Base-by-base conservation (phyloP, 352 stramenopile species). In the Phytophthora chlamydospora region DNA sequence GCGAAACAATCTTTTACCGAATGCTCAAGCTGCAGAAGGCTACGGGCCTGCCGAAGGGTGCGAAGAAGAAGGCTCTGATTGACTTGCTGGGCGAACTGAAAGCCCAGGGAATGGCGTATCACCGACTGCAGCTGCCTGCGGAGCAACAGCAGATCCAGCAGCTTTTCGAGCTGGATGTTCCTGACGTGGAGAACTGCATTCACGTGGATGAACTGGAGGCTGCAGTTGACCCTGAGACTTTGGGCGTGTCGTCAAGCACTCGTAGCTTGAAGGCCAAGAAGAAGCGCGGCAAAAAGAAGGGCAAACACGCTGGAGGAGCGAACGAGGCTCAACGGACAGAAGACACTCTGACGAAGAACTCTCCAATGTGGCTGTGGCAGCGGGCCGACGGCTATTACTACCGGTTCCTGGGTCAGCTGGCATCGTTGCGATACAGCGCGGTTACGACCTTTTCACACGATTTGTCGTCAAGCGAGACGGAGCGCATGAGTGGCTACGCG, bases 1-100 rank as follows among this genome's bases (percentile, higher is more conserved):
- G 87, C 61, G 85, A 96, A 56, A 85, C 91, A 24, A 97, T 99
- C 51, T 98, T 99, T 66, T 94, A 95, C 36, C 88, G 97, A n/a
- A 98, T 99, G 68, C 72, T 76, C 29, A 90, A 87, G 35, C 69
- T 88, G 0, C 86, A 93, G 54, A 81, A 96, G 47, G 65, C 69
- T 13, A 75, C 74, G 21, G 97, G 95, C 31, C 67, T 91, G 14
- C 94, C 94, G 0, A 98, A 98, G 75, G 92, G 90, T 43, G 94
- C 98, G 21, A 99, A 99, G 75, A 97, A 99, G 79, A 91, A 98
- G 56, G 97, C 97, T 13, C 71, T 99, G 5, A 87, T 98, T 21
- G 97, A 99, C 61, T 71, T 99, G 16, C 87, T 99, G 6, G 66
- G 73, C 10, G 92, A 93, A 52, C 68, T 98, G 2, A 92, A 96